These are phyloP conservation scores for Diphasiastrum complanatum DNA, from an alignment of 83 land plant genomes.

Conservation along the genomic window DNA sequence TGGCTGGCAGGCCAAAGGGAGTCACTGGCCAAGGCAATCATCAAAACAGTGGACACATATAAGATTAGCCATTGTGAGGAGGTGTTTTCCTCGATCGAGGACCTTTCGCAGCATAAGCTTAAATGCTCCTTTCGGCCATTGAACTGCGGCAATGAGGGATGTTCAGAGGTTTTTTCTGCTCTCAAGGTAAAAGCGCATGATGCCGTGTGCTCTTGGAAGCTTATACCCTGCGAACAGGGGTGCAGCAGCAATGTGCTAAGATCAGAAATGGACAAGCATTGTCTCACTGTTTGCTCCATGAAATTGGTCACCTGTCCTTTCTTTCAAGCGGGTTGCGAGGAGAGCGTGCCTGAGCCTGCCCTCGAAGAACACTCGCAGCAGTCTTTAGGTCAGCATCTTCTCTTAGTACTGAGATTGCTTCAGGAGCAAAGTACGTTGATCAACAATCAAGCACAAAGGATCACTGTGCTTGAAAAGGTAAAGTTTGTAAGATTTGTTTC, in stretches of 20 bases:
- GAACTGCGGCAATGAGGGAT: conserved; percentile 5
- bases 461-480: neutral
- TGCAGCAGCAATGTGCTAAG: neutral
- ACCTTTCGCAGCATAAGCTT: neutral
- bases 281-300: conserved; percentile 8
- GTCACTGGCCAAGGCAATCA: neutral
- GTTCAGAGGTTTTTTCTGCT: conserved; percentile 8
- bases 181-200: neutral
- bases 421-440: neutral
- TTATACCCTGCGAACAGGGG: conserved; percentile 2
- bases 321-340: neutral
- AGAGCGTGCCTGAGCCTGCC: neutral
- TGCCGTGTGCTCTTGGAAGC: neutral
- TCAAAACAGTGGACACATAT: neutral
- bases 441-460: neutral
- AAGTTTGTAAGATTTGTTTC: no score
- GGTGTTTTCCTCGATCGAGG: neutral
- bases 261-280: conserved; percentile 10
- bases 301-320: conserved; percentile 10
- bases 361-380: neutral
- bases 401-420: neutral
- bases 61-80: neutral
- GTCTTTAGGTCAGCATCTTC: neutral
- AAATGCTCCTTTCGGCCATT: conserved; percentile 3
- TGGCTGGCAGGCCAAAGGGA: conserved; percentile 2